phyloP scores from a whole-genome alignment of 2,329 filamentous ascomycete genomes.

The Blumeria hordei region DNA sequence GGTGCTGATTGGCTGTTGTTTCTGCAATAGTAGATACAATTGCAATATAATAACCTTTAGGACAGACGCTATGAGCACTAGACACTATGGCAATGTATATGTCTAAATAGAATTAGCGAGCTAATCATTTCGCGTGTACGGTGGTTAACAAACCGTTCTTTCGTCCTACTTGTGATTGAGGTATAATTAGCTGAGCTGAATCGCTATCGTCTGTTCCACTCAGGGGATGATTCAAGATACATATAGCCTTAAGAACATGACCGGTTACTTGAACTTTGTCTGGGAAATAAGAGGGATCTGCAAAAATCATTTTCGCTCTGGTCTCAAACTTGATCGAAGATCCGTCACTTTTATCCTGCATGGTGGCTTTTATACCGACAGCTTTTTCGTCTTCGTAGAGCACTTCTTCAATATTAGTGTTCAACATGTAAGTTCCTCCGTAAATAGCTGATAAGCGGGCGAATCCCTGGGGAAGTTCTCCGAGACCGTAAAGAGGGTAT shows the following conservation, averaged over 20 bases:
- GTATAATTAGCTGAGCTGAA: slow-evolving; percentile 87
- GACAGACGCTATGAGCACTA: slow-evolving; percentile 90
- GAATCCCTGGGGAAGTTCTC: slow-evolving; percentile 92
- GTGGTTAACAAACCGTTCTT: slow-evolving; percentile 46
- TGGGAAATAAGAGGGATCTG: slow-evolving; percentile 91
- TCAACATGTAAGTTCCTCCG: slow-evolving; percentile 97
- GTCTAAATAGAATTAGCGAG: slow-evolving; percentile 25
- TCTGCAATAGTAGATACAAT: slow-evolving; percentile 97
- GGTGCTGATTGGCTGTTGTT: slow-evolving; percentile 72
- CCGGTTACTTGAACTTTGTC: slow-evolving; percentile 69
- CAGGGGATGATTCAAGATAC: slow-evolving; percentile 86
- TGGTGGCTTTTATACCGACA: slow-evolving; percentile 90
- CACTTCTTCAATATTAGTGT: slow-evolving; percentile 80
- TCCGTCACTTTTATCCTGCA: slow-evolving; percentile 58
- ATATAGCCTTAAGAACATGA: slow-evolving; percentile 87
- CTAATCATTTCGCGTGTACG: too few relatives aligned
- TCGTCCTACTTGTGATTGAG: slow-evolving; percentile 86
- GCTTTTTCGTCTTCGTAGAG: slow-evolving; percentile 66
- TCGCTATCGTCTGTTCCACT: slow-evolving; percentile 73
- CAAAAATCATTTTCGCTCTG: slow-evolving; percentile 86
- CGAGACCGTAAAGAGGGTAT: slow-evolving; percentile 93
- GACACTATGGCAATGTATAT: slow-evolving; percentile 95
- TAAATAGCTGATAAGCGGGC: slow-evolving; percentile 95
- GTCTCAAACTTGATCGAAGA: slow-evolving; percentile 77
- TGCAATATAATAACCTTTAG: slow-evolving; percentile 96